A percentile compares a stretch with the other conserved stretches of the same genome.
phyloP scores from a whole-genome alignment of 352 stramenopile genomes.

The Thraustochytrium sp. region DNA sequence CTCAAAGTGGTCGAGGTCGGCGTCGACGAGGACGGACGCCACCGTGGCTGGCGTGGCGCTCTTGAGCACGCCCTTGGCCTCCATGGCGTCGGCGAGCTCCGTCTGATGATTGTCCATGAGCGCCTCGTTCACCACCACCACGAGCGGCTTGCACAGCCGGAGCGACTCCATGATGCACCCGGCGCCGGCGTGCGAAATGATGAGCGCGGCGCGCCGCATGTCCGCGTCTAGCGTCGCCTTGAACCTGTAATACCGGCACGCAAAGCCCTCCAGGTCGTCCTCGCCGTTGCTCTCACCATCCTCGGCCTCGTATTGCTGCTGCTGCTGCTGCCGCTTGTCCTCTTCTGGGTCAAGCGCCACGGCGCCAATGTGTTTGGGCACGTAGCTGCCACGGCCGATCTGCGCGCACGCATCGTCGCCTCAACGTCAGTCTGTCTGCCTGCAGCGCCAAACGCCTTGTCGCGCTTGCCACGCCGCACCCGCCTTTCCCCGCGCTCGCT shows the following conservation, averaged over 20 bases:
- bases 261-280: conserved; percentile 57
- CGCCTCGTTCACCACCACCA: conserved; percentile 86
- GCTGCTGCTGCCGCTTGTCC: no score
- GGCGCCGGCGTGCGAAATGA: conserved; percentile 81
- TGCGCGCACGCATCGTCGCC: background rate
- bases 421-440: background rate
- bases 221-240: conserved; percentile 77
- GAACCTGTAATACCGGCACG: conserved; percentile 58
- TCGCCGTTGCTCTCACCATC: conserved; percentile 19
- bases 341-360: no score
- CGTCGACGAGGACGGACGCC: conserved; percentile 50
- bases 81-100: conserved; percentile 86
- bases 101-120: conserved; percentile 97
- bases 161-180: conserved; percentile 53
- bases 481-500: conserved; percentile 53
- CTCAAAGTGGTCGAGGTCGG: conserved; percentile 55
- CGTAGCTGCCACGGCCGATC: conserved; percentile 2
- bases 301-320: background rate
- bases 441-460: no score
- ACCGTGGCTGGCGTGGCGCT: conserved; percentile 57
- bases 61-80: conserved; percentile 60
- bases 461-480: background rate
- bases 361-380: background rate
- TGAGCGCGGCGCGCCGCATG: conserved; percentile 77
- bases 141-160: conserved; percentile 65